Conservation (phyloP, 75 land plant species). For the Cryptomeria japonica region DNA sequence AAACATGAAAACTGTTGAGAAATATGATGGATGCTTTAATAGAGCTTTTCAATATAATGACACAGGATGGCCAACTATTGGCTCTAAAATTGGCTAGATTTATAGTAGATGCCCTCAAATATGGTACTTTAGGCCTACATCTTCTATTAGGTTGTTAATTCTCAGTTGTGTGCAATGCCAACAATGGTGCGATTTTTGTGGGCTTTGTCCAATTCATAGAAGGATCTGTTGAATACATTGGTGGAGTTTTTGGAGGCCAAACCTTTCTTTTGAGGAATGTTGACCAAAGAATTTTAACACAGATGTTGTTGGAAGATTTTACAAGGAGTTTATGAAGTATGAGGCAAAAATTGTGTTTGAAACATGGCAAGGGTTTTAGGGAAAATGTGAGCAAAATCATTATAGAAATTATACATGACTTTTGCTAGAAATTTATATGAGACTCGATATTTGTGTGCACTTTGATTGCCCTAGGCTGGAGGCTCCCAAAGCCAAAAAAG, state of each 20-base stretch:
- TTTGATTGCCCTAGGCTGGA: constrained; percentile 55
- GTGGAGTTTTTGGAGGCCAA: constrained; percentile 24
- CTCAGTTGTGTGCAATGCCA: constrained; percentile 65
- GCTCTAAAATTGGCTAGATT: constrained; percentile 66
- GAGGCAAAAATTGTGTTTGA: constrained; percentile 30
- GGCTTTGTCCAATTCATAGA: constrained; percentile 13
- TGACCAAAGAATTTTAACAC: constrained; percentile 49
- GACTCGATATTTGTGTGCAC: constrained; percentile 51
- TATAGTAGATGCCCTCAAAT: constrained; percentile 61
- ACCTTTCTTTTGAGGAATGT: constrained; percentile 34
- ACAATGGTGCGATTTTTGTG: constrained; percentile 56
- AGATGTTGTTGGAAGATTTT: constrained; percentile 47
- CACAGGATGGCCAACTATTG: constrained; percentile 37
- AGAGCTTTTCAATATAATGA: constrained; percentile 76
- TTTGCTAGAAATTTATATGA: constrained; percentile 7
- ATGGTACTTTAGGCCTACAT: constrained; percentile 26
- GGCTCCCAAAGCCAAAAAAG: constrained; percentile 42
- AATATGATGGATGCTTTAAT: constrained; percentile 63
- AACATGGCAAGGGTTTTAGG: constrained; percentile 27
- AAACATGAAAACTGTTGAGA: background rate
- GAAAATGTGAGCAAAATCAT: constrained; percentile 33
- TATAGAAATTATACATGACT: constrained; percentile 26
- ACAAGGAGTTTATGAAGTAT: constrained; percentile 47
- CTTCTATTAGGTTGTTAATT: constrained; percentile 33
- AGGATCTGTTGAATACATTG: constrained; percentile 14